Evolutionary conservation across 352 stramenopile genomes (phyloP).

Genomic region (Pythium dissimile): DNA sequence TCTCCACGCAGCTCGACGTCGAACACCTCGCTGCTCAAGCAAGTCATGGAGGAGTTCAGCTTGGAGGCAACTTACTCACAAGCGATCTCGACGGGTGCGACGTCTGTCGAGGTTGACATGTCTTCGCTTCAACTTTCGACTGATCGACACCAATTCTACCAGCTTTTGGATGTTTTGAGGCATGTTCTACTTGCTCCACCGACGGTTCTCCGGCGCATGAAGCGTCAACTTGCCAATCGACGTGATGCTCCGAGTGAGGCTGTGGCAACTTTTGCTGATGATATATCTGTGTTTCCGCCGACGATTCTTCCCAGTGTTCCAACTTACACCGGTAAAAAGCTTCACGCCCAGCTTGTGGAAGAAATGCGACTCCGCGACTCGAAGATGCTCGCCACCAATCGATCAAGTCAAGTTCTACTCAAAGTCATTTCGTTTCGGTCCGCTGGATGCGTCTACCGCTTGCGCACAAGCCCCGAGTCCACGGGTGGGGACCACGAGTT

Average conservation of each 20-base stretch:
- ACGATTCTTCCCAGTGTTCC: conserved; percentile 18
- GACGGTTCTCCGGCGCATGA: conserved; percentile 25
- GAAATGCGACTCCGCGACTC: conserved; percentile 61
- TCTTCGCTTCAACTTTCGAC: conserved; percentile 71
- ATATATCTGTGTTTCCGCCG: conserved; percentile 29
- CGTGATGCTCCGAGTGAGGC: conserved; percentile 6
- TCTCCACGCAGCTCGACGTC: conserved; percentile 9
- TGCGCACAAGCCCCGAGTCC: conserved; percentile 59
- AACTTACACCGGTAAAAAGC: conserved; percentile 43
- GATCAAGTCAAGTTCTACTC: conserved; percentile 32
- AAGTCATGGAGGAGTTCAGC: conserved; percentile 81
- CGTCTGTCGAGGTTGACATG: conserved; percentile 53
- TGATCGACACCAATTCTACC: conserved; percentile 80
- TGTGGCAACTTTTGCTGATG: conserved; percentile 20
- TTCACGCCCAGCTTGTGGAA: conserved; percentile 58
- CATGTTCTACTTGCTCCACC: conserved; percentile 74
- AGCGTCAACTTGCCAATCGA: conserved; percentile 23
- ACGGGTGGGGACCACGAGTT: conserved; percentile 65
- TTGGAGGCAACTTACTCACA: conserved; percentile 58
- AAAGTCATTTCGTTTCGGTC: conserved; percentile 74
- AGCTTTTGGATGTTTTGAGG: conserved; percentile 71
- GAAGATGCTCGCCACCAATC: conserved; percentile 38
- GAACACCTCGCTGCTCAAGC: conserved; percentile 46
- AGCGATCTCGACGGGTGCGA: conserved; percentile 34
- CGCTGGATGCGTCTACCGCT: conserved; percentile 45